phyloP scores from a whole-genome alignment of 805 yeast genomes.

The Tetrapisispora phaffii region DNA sequence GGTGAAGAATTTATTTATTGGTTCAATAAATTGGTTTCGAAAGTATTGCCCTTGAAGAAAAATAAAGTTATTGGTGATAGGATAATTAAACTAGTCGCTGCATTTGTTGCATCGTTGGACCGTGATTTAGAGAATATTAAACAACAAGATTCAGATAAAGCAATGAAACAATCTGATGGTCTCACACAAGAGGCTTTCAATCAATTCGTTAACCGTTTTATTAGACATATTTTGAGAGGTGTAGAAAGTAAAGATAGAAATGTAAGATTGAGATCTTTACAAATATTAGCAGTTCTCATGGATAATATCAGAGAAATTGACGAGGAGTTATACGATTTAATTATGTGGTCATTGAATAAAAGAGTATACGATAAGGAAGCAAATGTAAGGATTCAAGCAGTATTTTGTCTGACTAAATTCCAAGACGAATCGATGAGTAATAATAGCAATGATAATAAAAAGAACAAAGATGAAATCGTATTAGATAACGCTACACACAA shows the following conservation, averaged over 20 bases:
- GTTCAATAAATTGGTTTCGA: slow-evolving; percentile 54
- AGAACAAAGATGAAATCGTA: slow-evolving; percentile 22
- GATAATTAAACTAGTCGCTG: slow-evolving; percentile 56
- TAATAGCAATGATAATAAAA: slow-evolving; percentile 21
- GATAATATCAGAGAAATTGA: slow-evolving; percentile 67
- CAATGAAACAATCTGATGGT: background rate
- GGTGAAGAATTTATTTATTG: slow-evolving; percentile 50
- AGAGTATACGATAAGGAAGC: slow-evolving; percentile 71
- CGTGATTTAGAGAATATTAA: slow-evolving; percentile 18
- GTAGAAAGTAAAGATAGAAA: slow-evolving; percentile 63
- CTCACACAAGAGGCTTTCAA: slow-evolving; percentile 32
- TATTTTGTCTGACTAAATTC: slow-evolving; percentile 66
- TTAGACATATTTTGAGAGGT: slow-evolving; percentile 66
- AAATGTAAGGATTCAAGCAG: slow-evolving; percentile 72
- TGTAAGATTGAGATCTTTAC: slow-evolving; percentile 75
- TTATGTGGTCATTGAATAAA: slow-evolving; percentile 50
- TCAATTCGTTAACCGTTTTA: slow-evolving; percentile 48
- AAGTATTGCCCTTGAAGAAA: slow-evolving; percentile 57
- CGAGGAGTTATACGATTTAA: slow-evolving; percentile 53
- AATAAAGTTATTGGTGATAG: slow-evolving; percentile 67
- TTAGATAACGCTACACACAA: slow-evolving; percentile 39
- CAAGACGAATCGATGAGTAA: slow-evolving; percentile 43
- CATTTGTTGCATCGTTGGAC: slow-evolving; percentile 43
- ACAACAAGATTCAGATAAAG: slow-evolving; percentile 19
- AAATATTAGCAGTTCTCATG: slow-evolving; percentile 60